Conservation (phyloP, 257 asterid species). For the Lantana camara region DNA sequence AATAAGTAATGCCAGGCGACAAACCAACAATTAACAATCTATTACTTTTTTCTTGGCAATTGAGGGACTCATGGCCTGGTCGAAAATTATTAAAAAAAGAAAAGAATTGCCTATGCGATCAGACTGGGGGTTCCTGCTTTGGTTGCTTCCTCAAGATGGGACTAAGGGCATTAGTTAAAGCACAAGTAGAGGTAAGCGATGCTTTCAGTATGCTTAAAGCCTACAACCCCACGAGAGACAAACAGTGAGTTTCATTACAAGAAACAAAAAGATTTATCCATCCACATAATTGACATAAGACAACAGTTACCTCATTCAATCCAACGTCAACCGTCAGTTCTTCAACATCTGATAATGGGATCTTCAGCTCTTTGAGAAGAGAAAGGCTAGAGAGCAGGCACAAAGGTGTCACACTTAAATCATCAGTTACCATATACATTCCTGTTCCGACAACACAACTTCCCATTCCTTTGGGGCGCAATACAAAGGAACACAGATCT, state of each 20-base stretch:
- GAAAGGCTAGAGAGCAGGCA: no score
- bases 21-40: neutral
- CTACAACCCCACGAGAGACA: no score
- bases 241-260: no score
- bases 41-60: neutral
- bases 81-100: neutral
- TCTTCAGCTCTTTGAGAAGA: neutral
- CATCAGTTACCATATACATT: no score
- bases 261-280: no score
- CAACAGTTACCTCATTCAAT: slow-evolving; percentile 20
- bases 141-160: neutral
- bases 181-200: slow-evolving; percentile 23
- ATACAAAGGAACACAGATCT: neutral
- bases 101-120: no score
- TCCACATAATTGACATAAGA: neutral
- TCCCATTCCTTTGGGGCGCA: neutral
- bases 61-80: no score
- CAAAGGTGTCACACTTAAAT: no score
- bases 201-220: slow-evolving; percentile 27
- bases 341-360: slow-evolving; percentile 26
- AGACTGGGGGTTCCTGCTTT: neutral
- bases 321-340: slow-evolving; percentile 27
- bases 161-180: slow-evolving; percentile 15
- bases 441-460: neutral
- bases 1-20: neutral